A percentile compares a stretch with the other conserved stretches of the same genome.
These are phyloP conservation scores for Spergularia marina DNA, from an alignment of 148 eudicot genomes.

Conservation along the genomic window DNA sequence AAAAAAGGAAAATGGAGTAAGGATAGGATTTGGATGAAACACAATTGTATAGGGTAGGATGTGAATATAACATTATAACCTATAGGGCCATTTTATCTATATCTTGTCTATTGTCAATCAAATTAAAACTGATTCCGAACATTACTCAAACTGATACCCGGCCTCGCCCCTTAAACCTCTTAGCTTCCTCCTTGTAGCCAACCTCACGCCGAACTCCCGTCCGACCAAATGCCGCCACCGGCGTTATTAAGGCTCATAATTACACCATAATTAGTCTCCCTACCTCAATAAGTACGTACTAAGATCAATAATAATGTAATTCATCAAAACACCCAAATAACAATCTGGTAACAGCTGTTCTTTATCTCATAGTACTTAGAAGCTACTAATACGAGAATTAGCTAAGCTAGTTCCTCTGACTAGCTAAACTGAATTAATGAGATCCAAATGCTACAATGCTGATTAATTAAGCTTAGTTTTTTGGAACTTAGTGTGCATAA, in stretches of 20 bases:
- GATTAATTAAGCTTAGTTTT: neutral
- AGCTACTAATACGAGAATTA: neutral
- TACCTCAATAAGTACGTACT: neutral
- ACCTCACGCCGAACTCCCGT: neutral
- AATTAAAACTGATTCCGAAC: too few relatives aligned
- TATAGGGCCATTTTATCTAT: too few relatives aligned
- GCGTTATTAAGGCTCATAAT: neutral
- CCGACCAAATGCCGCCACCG: neutral
- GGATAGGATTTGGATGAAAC: too few relatives aligned
- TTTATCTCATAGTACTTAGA: slow-evolving; percentile 10
- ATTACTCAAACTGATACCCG: too few relatives aligned
- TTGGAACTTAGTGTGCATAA: slow-evolving; percentile 20
- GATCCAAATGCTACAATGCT: slow-evolving; percentile 4
- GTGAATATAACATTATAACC: too few relatives aligned
- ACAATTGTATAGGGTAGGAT: too few relatives aligned
- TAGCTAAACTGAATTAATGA: slow-evolving; percentile 1
- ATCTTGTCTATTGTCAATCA: too few relatives aligned
- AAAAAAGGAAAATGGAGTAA: too few relatives aligned
- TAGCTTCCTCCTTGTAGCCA: too few relatives aligned
- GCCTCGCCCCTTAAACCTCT: too few relatives aligned
- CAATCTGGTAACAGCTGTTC: slow-evolving; percentile 26
- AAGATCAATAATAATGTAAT: neutral
- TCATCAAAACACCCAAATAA: slow-evolving; percentile 18
- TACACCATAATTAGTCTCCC: too few relatives aligned
- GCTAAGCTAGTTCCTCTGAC: slow-evolving; percentile 19